Conservation (phyloP, 257 asterid genomes). For the Forsythia viridissima region DNA sequence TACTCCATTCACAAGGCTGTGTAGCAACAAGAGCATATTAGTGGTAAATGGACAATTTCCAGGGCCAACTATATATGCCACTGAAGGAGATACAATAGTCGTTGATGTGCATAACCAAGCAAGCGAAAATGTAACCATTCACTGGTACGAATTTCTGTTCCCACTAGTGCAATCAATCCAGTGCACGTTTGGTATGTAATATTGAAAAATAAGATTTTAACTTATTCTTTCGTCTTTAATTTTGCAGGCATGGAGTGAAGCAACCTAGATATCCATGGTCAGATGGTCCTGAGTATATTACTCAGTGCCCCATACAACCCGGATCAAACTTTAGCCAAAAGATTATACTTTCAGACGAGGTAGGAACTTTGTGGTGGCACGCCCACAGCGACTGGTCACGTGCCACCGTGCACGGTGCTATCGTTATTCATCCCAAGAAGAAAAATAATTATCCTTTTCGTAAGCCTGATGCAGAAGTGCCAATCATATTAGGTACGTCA, state of each 20-base stretch:
- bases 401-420: conserved; percentile 49
- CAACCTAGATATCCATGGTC: conserved; percentile 59
- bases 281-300: conserved; percentile 47
- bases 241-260: conserved; percentile 55
- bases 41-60: conserved; percentile 49
- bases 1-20: conserved; percentile 34
- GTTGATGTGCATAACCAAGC: conserved; percentile 40
- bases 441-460: conserved; percentile 39
- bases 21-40: conserved; percentile 39
- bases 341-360: conserved; percentile 37
- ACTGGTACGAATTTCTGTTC: conserved; percentile 25
- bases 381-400: conserved; percentile 59
- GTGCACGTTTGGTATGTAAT: not conserved
- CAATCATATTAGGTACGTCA: conserved; percentile 42
- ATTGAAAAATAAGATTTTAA: not conserved
- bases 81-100: conserved; percentile 35
- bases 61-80: conserved; percentile 40
- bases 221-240: not conserved
- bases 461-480: conserved; percentile 37
- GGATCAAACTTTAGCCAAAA: conserved; percentile 41
- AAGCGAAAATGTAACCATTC: conserved; percentile 37
- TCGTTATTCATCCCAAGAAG: conserved; percentile 32
- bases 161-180: not conserved
- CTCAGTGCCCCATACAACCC: conserved; percentile 50
- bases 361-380: conserved; percentile 66